These are phyloP conservation scores for Backusella macrospora DNA, from an alignment of 192 early-diverging fungal species.

Conservation along the genomic window DNA sequence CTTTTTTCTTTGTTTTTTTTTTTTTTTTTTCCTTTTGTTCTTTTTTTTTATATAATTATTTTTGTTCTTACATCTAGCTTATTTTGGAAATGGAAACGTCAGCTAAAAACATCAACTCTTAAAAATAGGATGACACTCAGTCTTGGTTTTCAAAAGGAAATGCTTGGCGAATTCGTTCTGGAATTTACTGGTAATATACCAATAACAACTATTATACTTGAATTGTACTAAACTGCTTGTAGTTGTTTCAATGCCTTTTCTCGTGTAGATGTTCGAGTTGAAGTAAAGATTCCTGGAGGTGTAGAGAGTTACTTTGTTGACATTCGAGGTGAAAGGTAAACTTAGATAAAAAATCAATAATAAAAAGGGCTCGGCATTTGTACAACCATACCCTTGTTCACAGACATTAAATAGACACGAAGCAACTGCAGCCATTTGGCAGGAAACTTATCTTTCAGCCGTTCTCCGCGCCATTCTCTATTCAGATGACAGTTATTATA, in stretches of 20 bases:
- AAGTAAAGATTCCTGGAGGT: slow-evolving; percentile 97
- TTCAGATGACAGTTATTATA: slow-evolving; percentile 84
- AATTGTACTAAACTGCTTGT: neutral
- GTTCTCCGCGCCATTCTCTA: slow-evolving; percentile 90
- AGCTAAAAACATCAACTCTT: neutral
- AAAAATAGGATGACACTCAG: slow-evolving; percentile 59
- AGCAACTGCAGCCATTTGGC: slow-evolving; percentile 82
- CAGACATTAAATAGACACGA: slow-evolving; percentile 53
- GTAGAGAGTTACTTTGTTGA: slow-evolving; percentile 94
- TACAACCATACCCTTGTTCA: neutral
- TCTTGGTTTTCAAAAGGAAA: slow-evolving; percentile 68
- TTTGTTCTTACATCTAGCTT: neutral
- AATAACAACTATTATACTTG: neutral
- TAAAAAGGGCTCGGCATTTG: neutral
- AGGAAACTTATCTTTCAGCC: slow-evolving; percentile 87
- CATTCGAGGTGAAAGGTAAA: slow-evolving; percentile 83
- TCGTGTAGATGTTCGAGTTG: slow-evolving; percentile 95
- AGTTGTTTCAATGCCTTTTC: slow-evolving; percentile 99
- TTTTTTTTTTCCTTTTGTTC: neutral
- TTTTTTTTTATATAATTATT: neutral
- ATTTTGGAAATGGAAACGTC: neutral
- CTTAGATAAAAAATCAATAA: neutral
- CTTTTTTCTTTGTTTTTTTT: too few species aligned
- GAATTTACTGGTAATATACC: slow-evolving; percentile 59
- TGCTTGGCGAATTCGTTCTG: slow-evolving; percentile 65